Percentiles rank a stretch among this genome's conserved stretches.
Evolutionary conservation across 2,329 filamentous ascomycete species (phyloP).

Genomic region (Aureobasidium sp.): DNA sequence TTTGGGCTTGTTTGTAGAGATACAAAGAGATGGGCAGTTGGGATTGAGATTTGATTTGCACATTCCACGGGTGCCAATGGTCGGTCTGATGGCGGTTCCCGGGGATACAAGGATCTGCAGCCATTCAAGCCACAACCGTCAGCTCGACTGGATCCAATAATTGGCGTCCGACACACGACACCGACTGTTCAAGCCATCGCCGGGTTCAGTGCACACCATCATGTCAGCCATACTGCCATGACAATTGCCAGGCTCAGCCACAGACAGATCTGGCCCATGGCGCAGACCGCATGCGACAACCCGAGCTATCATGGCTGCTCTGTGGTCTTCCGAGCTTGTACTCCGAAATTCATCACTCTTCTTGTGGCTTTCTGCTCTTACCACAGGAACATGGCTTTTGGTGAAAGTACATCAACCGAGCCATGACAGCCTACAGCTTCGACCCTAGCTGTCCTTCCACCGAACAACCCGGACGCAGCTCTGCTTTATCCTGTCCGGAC

Average conservation of each 20-base stretch:
- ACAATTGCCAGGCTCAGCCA: slow-evolving; percentile 35
- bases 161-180: neutral
- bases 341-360: slow-evolving; percentile 59
- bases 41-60: neutral
- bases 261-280: neutral
- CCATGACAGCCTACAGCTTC: slow-evolving; percentile 34
- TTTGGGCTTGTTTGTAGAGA: neutral
- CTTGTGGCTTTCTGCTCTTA: slow-evolving; percentile 73
- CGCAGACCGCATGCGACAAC: slow-evolving; percentile 15
- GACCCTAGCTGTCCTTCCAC: slow-evolving; percentile 68
- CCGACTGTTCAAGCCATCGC: neutral
- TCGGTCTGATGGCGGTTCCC: neutral
- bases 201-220: neutral
- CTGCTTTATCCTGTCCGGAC: slow-evolving; percentile 57
- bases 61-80: neutral
- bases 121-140: slow-evolving; percentile 13
- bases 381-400: slow-evolving; percentile 82
- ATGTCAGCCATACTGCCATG: slow-evolving; percentile 60
- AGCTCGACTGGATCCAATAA: neutral
- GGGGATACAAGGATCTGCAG: slow-evolving; percentile 9
- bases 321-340: slow-evolving; percentile 49
- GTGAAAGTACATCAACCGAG: slow-evolving; percentile 66
- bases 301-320: slow-evolving; percentile 59
- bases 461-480: slow-evolving; percentile 47
- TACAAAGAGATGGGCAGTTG: neutral